Base-by-base conservation (phyloP, 306 rosid species). In the Cucumis sativus region DNA sequence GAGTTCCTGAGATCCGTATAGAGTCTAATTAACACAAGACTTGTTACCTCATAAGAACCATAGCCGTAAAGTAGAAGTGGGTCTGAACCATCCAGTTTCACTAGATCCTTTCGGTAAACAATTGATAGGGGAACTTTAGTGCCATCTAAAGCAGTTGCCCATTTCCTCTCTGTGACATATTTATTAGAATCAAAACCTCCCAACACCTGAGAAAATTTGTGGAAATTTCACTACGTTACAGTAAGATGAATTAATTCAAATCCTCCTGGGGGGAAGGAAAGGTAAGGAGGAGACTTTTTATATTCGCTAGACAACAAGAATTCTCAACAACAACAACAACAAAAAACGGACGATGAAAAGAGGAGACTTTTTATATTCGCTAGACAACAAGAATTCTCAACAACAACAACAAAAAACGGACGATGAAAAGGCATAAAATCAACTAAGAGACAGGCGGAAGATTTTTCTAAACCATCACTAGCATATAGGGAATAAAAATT, bases 21-120 rank as follows among this genome's bases (percentile, higher is more conserved):
- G 30, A 49, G 11, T 18, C 67, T 51, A 51, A 47, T 15, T 25
- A 49, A 49, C 60, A 45, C 5, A 8, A 41, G 23, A 25, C 54
- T 51, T 83, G 56, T 77, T 92, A 91, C 98, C 98, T 94, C 97
- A 76, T 94, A 94, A 23, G 98, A 94, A 37, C 98, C 98, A 62
- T 94, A 94, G 82, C 98, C 98, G 69, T 94, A 89, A 77, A 94
- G 98, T 66, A 92, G 89, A 74, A 92, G 85, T 49, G 98, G 95
- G 82, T 92, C 93, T 52, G 92, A 89, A 62, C 98, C 98, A 84
- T 94, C 96, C 74, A 94, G 92, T 83, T 90, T 89, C 78, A 89
- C 91, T 51, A 87, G 83, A 82, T 94, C 95, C 84, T 92, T 90
- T 66, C 86, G 82, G 77, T 92, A 94, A 82, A 86, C 93, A 84